Conservation (phyloP, 345 rosid species). For the Camelina sativa region DNA sequence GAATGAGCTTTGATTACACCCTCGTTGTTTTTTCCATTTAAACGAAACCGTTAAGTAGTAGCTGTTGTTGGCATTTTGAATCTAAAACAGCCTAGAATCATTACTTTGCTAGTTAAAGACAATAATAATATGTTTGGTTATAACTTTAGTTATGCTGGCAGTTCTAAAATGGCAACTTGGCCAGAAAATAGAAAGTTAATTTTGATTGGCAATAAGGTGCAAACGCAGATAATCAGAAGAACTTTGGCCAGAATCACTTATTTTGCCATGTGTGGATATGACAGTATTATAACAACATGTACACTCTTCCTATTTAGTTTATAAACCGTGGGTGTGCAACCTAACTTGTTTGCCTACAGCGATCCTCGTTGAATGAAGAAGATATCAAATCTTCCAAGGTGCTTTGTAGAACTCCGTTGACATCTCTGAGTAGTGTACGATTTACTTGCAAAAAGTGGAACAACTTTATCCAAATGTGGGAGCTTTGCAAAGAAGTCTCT, state of each 20-base stretch:
- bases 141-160: conserved; percentile 2
- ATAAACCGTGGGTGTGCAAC: too few relatives aligned
- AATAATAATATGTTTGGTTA: conserved; percentile 9
- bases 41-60: conserved; percentile 16
- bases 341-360: too few relatives aligned
- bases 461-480: too few relatives aligned
- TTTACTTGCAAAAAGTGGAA: too few relatives aligned
- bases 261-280: too few relatives aligned
- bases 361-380: too few relatives aligned
- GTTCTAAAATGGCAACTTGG: conserved; percentile 20
- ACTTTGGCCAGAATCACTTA: background rate
- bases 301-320: too few relatives aligned
- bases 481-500: too few relatives aligned
- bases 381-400: too few relatives aligned
- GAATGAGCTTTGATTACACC: conserved; percentile 41
- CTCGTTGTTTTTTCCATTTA: background rate
- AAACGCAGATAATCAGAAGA: background rate
- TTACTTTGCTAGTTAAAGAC: conserved; percentile 20
- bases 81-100: conserved; percentile 22
- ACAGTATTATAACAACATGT: background rate
- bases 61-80: conserved; percentile 6
- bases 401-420: too few relatives aligned
- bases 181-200: background rate
- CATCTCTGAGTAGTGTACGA: too few relatives aligned
- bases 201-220: background rate